Evolutionary conservation across 306 rosid species (phyloP), one percentile per base, ranked within the genome.

Genomic region (Begonia masoniana): DNA sequence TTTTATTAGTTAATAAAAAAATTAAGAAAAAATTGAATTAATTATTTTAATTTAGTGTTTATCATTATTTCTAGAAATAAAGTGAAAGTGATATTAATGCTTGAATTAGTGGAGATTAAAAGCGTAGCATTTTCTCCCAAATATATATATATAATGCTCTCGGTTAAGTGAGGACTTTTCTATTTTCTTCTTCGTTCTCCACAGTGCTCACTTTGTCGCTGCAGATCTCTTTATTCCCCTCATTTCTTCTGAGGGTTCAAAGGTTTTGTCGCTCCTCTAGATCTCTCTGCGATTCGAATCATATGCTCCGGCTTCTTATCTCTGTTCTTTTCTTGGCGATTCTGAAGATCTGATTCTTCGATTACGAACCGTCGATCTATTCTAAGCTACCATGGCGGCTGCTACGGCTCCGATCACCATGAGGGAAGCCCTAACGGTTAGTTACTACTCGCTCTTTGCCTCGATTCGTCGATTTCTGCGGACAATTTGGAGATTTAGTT

Each of bases 391-490:
- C 81, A 88, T 88, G 97, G 97, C 97, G 70, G 87, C 97, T 10
- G 95, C 97, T 46, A 89, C 67, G 70, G 97, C 97, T 66, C 97
- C 97, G 71, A 82, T 89, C 85, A 71, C 93, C 87, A 89, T 89
- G 97, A 75, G 68, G 66, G 97, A 89, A 72, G 82, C 94, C 31
- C 62, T 89, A 59, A 89, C 97, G 57, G 97, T 89, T 7, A 74
- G 87, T 75, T 50, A 66, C 68, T 50, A 43, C 41, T 49, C 57
- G 5, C 41, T 46, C 48, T 39, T 9, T 17, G 10, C 11, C 16
- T 45, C 6, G 49, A 36, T 65, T 54, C 26, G 41, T 12, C 51
- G 43, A 41, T 56, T 12, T 15, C 6, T 52, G 4, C 64, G 68
- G 60, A 76, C 67, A 65, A 58, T 73, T 77, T 51, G 39, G 14